Evolutionary conservation across 768 basidiomycete genomes (phyloP), one percentile per base, ranked within the genome.

Genomic region (Astraeus odoratus): DNA sequence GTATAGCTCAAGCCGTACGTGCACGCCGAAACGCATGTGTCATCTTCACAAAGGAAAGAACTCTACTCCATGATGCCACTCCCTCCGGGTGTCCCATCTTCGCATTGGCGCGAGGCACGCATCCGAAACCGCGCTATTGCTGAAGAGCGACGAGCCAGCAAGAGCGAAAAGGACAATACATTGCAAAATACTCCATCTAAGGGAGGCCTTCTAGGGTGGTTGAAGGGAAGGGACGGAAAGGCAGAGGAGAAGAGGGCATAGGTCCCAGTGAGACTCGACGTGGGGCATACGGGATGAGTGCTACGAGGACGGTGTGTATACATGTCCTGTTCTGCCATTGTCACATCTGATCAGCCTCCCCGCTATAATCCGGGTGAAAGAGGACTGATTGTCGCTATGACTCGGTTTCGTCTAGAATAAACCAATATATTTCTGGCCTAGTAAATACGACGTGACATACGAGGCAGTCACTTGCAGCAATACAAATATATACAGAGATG

Each of bases 1-100:
- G 23, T 23, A 38, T 24, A 62, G 60, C 23, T 62, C 36, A 63
- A 51, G 42, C 57, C 60, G 34, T 62, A 62, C 13, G 61, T 62
- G 9, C 59, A 63, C 23, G 49, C 47, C 1, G 54, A 55, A 4
- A 52, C 59, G 24, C 57, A 51, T 40, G 25, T 62, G 29, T 44
- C 59, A 2, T 24, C 25, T 27, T 54, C 48, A 43, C 51, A 63
- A 46, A 47, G 59, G 3, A 57, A 57, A 4, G 53, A 61, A 36
- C 53, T 55, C 19, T 58, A 62, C 12, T 49, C 60, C 9, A 50
- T 63, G 22, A 48, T 54, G 18, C 60, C 59, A 13, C 22, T 61
- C n/a, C 12, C 55, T 12, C 51, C 53, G 12, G 60, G 57, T n/a
- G 24, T 18, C 15, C 12, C 24, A n/a, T 40, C 39, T 25, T n/a